Evolutionary conservation across 306 rosid species (phyloP).

Genomic region (Betula pendula): DNA sequence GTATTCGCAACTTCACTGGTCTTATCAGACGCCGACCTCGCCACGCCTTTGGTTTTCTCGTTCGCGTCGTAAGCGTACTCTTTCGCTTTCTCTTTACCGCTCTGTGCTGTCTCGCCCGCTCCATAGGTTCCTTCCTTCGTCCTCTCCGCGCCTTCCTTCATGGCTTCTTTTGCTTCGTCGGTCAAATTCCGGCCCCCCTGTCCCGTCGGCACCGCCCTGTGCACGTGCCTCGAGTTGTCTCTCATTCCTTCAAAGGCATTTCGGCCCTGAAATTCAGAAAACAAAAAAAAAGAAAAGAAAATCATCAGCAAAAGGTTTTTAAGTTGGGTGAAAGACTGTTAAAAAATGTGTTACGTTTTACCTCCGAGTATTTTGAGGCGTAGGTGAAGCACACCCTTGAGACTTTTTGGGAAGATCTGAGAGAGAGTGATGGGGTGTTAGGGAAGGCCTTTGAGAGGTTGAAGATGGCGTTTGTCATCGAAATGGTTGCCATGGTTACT

Average conservation of each 20-base stretch:
- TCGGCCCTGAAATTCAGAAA: constrained; percentile 42
- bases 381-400: constrained; percentile 53
- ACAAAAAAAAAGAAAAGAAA: not conserved
- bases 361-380: constrained; percentile 51
- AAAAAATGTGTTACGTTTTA: constrained; percentile 10
- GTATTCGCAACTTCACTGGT: constrained; percentile 8
- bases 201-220: not conserved
- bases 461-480: constrained; percentile 45
- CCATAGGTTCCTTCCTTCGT: constrained; percentile 26
- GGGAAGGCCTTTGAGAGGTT: constrained; percentile 57
- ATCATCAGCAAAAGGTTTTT: not conserved
- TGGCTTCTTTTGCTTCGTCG: constrained; percentile 32
- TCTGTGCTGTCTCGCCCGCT: constrained; percentile 23
- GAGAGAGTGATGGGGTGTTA: constrained; percentile 31
- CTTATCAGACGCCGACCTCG: constrained; percentile 23
- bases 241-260: constrained; percentile 32
- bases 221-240: constrained; percentile 29
- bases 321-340: not conserved
- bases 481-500: constrained; percentile 47
- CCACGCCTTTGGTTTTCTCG: constrained; percentile 20
- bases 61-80: constrained; percentile 35
- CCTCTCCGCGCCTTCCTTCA: constrained; percentile 21
- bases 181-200: constrained; percentile 1
- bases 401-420: constrained; percentile 32
- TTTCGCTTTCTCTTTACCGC: constrained; percentile 13